phyloP scores from a whole-genome alignment of 2,329 filamentous ascomycete species.

The Fusarium sp. region DNA sequence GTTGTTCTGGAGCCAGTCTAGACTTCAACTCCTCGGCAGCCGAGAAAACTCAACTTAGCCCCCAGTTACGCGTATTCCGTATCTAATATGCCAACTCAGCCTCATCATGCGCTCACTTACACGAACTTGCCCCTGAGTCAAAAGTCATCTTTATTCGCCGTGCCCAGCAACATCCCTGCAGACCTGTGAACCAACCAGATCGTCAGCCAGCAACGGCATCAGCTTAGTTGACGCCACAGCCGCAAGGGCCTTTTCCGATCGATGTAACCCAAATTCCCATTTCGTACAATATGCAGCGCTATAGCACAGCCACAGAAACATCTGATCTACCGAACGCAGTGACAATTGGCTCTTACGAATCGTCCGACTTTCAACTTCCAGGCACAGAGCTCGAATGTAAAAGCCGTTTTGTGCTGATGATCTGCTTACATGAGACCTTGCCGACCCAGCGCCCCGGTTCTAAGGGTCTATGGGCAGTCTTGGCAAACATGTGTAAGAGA shows the following conservation, averaged over 20 bases:
- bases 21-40: background rate
- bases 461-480: background rate
- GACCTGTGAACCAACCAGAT: background rate
- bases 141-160: background rate
- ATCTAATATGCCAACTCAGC: background rate
- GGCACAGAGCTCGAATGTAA: background rate
- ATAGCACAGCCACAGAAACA: background rate
- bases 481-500: background rate
- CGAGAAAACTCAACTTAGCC: background rate
- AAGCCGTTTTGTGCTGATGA: background rate
- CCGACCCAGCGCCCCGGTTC: background rate
- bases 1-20: no score
- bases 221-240: background rate
- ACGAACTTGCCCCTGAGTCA: no score
- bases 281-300: background rate
- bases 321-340: background rate
- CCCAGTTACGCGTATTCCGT: background rate
- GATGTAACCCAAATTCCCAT: background rate
- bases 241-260: background rate
- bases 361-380: background rate
- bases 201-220: background rate
- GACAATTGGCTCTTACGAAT: background rate
- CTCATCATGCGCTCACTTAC: background rate
- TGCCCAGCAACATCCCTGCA: background rate
- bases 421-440: background rate